Conservation (phyloP, 2,329 filamentous ascomycete genomes). For the Fusarium denticulatum region DNA sequence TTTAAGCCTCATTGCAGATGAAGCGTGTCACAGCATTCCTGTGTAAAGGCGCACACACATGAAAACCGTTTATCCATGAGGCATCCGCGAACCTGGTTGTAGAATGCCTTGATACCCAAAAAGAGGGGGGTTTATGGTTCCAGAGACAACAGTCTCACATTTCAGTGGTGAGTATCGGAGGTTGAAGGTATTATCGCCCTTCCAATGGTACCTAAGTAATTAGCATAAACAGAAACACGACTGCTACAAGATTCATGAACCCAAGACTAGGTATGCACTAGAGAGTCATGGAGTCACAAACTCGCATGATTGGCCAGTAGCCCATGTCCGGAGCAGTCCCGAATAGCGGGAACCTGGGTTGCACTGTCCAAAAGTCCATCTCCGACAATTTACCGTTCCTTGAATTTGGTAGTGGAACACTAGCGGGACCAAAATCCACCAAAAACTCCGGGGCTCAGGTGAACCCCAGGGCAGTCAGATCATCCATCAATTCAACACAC, state of each 20-base stretch:
- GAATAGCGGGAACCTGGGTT: conserved; percentile 23
- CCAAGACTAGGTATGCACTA: conserved; percentile 2
- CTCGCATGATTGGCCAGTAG: neutral
- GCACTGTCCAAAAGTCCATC: conserved; percentile 21
- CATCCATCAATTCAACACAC: conserved; percentile 12
- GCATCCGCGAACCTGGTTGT: conserved; percentile 12
- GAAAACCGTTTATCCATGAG: conserved; percentile 18
- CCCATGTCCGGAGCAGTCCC: conserved; percentile 23
- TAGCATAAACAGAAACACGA: conserved; percentile 9
- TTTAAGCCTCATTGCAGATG: conserved; percentile 25
- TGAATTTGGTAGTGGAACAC: conserved; percentile 18
- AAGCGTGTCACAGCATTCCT: conserved; percentile 24
- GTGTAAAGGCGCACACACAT: neutral
- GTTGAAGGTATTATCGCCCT: neutral
- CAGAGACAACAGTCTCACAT: conserved; percentile 8
- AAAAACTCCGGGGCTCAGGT: neutral
- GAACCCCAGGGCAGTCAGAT: conserved; percentile 25
- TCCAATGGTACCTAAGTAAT: neutral
- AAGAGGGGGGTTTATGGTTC: neutral
- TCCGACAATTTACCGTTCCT: conserved; percentile 25
- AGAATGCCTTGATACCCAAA: neutral
- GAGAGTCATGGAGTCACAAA: conserved; percentile 5
- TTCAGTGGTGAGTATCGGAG: neutral
- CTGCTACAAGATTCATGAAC: conserved; percentile 14
- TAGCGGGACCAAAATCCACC: conserved; percentile 4